Evolutionary conservation across 345 rosid species (phyloP).

Genomic region (Salix purpurea): DNA sequence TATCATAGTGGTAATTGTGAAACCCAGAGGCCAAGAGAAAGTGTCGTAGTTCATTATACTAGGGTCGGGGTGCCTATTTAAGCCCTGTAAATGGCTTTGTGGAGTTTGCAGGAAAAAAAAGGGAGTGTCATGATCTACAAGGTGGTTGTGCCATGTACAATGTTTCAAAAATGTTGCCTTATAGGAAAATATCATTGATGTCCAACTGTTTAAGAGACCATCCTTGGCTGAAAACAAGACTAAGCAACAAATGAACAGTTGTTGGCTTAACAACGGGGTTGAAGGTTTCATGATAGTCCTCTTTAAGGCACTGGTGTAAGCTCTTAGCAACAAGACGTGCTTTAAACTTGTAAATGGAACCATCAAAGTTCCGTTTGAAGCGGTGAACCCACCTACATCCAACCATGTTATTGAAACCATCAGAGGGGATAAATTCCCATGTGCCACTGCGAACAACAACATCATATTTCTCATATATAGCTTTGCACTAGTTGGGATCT

Average conservation of each 20-base stretch:
- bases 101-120: neutral
- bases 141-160: neutral
- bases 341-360: neutral
- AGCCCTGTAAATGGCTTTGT: neutral
- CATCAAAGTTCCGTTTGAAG: neutral
- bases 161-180: fast-evolving
- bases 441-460: neutral
- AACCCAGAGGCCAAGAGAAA: neutral
- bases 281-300: neutral
- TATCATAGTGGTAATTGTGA: fast-evolving
- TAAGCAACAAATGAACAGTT: neutral
- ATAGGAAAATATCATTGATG: neutral
- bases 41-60: neutral
- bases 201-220: neutral
- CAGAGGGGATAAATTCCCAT: neutral
- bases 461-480: neutral
- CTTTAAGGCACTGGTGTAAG: neutral
- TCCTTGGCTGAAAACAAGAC: neutral
- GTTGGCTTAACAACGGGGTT: neutral
- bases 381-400: neutral
- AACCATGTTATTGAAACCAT: neutral
- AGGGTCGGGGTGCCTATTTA: neutral
- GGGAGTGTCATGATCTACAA: fast-evolving
- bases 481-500: neutral
- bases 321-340: neutral